Conservation (phyloP, 306 rosid genomes). For the Malus sieversii region DNA sequence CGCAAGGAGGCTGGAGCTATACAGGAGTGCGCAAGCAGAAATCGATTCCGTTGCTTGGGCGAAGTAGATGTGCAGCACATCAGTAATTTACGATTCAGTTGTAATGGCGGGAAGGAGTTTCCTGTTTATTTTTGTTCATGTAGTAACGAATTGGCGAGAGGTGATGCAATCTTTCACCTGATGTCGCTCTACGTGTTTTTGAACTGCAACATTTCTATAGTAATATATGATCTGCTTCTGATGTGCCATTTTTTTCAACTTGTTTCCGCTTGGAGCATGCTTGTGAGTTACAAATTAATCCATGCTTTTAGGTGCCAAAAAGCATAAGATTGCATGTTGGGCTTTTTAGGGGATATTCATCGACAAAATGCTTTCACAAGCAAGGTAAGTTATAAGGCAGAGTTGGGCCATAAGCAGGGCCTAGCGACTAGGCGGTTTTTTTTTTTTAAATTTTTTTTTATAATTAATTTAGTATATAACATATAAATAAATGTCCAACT, state of each 20-base stretch:
- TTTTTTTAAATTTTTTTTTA: no score
- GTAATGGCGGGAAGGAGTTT: neutral
- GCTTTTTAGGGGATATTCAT: neutral
- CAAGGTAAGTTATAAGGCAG: no score
- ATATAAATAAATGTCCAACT: no score
- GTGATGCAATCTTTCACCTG: constrained; percentile 5
- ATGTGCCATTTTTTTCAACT: neutral
- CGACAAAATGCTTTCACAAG: no score
- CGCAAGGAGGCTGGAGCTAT: constrained; percentile 76
- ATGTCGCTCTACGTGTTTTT: neutral
- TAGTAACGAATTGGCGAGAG: constrained; percentile 1
- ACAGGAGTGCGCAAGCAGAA: constrained; percentile 83
- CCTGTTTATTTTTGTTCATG: neutral
- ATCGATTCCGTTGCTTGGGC: constrained; percentile 91
- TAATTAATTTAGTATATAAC: no score
- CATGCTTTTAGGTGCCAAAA: no score
- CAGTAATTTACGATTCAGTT: constrained; percentile 6
- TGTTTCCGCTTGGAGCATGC: neutral
- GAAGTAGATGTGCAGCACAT: constrained; percentile 38
- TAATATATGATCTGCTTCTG: neutral
- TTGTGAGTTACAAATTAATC: neutral
- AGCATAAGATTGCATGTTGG: neutral
- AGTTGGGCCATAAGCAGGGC: no score
- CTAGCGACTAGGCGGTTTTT: no score
- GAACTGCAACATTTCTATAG: neutral